These are phyloP conservation scores for Lipomyces yarrowii DNA, from an alignment of 1,139 yeast species.

Conservation along the genomic window DNA sequence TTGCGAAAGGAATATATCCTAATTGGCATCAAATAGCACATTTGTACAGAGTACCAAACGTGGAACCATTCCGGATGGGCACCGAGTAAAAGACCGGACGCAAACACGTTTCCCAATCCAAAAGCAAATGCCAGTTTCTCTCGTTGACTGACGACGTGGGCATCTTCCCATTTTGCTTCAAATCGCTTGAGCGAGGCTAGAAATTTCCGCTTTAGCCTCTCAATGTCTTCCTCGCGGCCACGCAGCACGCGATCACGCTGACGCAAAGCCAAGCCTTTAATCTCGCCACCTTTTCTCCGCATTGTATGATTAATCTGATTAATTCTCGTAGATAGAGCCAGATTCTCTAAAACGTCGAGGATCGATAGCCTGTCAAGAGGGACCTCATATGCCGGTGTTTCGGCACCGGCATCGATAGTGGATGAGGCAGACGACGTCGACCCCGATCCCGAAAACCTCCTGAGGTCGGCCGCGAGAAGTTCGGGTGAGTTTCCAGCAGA, in stretches of 20 bases:
- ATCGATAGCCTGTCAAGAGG: constrained; percentile 38
- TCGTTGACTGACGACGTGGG: constrained; percentile 53
- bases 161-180: constrained; percentile 55
- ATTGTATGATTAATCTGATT: constrained; percentile 39
- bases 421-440: constrained; percentile 18
- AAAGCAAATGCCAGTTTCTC: constrained; percentile 83
- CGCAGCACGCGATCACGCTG: constrained; percentile 37
- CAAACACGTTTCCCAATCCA: constrained; percentile 68
- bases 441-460: background rate
- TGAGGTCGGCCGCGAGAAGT: constrained; percentile 4
- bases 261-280: constrained; percentile 39
- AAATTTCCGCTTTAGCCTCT: constrained; percentile 38
- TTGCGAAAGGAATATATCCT: constrained; percentile 82
- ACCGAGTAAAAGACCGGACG: constrained; percentile 78
- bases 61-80: constrained; percentile 77
- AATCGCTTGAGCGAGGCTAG: constrained; percentile 53
- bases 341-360: constrained; percentile 42
- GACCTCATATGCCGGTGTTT: constrained; percentile 21
- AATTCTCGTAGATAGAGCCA: constrained; percentile 40
- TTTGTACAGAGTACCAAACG: constrained; percentile 65
- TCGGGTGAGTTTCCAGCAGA: constrained; percentile 18
- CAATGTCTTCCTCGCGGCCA: constrained; percentile 43
- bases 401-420: constrained; percentile 10
- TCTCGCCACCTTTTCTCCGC: constrained; percentile 38
- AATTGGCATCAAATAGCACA: constrained; percentile 74